Evolutionary conservation across 2,329 filamentous ascomycete genomes (phyloP), one percentile per base, ranked within the genome.

Genomic region (Penicillium brevicompactum): DNA sequence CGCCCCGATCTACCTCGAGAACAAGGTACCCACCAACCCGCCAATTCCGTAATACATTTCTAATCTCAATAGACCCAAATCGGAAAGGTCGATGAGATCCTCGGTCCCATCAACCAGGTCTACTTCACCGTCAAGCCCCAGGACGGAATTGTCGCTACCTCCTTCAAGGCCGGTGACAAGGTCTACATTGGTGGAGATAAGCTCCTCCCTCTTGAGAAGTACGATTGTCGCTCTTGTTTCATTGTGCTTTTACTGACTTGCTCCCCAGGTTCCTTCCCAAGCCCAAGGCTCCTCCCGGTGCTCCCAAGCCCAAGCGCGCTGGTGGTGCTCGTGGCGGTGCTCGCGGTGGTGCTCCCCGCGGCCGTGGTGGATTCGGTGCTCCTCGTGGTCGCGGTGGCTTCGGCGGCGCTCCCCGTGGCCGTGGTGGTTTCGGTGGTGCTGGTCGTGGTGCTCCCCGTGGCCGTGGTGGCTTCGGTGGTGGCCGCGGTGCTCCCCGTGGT

Each of bases 111-210:
- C 78, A 97, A 96, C 83, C 89, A 97, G 78, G 91, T 97, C 70
- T 96, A 89, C 82, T 99, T 99, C 83, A 97, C 93, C 70, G 89
- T 99, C 77, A 97, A 97, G 81, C 92, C 93, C 51, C 87, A 91
- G 74, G 93, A 97, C 74, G 94, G 94, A 68, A 97, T 99, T 75
- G 90, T 96, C 77, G 92, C 94, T 59, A 86, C 87, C 56, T 94
- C 90, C 40, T 99, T 97, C 87, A 96, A 97, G 82, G 79, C 87
- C 60, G 94, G 94, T 73, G 94, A 97, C 83, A 96, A 95, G 80
- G 95, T 99, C 80, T 99, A 87, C 82, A 96, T 97, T 71, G 90
- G 88, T 67, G 85, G 87, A 70, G 94, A 97, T 80, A 99, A 97
- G 83, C 86, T 97, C 49, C 82, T 99, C 59, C 93, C 94, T 43